Evolutionary conservation across 2,329 filamentous ascomycete genomes (phyloP), one percentile per base, ranked within the genome.

Genomic region (Colletotrichum sp.): DNA sequence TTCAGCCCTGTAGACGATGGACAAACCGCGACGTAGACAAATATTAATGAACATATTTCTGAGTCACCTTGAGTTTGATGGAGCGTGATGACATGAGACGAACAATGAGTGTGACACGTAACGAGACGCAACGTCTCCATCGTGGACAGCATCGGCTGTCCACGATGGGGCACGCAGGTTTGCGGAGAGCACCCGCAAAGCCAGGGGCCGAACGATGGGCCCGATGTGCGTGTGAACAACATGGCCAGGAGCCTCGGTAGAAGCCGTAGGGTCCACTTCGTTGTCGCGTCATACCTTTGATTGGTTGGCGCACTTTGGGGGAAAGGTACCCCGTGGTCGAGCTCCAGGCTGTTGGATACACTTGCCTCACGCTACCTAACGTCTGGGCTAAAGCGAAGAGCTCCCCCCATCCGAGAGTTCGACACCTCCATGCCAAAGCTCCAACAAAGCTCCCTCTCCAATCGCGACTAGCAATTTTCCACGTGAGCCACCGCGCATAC

Each of bases 21-120:
- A 78, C 74, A 77, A 79, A 77, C 74, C 75, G 69, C 79, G 75
- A 80, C 82, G 83, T 85, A 84, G 79, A 84, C 81, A 84, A 82
- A 83, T 83, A 83, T 82, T 85, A 83, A 84, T 82, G 83, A 84
- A 83, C 78, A 83, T 74, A 74, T 70, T 82, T 62, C 30, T 77
- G 72, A 71, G 67, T 65, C 16, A 77, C 8, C 13, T 68, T 32
- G 29, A 34, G 19, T 16, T 34, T 62, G 27, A 30, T n/a, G 59
- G 8, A 8, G 16, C 25, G 29, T 49, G 34, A 49, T 29, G 12
- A 49, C 34, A 27, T 27, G 30, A 32, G 15, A 15, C 25, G 30
- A 39, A 36, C 13, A 12, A 64, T 9, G 36, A 66, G 22, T 29
- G 62, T 52, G 44, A 52, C 44, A 22, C 44, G 44, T 52, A 22